Evolutionary conservation across 352 stramenopile species (phyloP).

Genomic region (Phytophthora crassamura): DNA sequence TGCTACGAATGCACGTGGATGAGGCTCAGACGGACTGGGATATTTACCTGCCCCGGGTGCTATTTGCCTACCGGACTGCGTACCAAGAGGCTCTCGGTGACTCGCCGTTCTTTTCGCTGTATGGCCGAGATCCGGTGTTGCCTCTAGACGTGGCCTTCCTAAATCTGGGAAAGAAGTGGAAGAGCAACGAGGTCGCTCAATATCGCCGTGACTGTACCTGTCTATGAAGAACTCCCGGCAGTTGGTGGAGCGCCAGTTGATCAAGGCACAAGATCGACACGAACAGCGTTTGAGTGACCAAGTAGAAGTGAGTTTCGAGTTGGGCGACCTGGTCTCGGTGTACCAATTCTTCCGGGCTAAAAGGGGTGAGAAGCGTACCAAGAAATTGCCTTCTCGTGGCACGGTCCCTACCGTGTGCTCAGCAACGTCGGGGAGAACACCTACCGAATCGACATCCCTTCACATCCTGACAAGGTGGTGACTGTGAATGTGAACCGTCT

Average conservation of each 20-base stretch:
- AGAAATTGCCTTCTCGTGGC: slow-evolving; percentile 8
- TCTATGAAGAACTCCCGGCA: background rate
- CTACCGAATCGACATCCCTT: background rate
- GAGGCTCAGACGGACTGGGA: slow-evolving; percentile 4
- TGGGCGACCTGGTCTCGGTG: background rate
- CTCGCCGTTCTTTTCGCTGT: background rate
- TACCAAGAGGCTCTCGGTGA: background rate
- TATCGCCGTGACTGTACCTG: background rate
- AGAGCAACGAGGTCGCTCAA: background rate
- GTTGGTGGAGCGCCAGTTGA: background rate
- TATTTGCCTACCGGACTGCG: background rate
- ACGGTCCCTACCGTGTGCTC: background rate
- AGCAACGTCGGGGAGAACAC: background rate
- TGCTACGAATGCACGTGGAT: background rate
- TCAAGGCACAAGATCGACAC: background rate
- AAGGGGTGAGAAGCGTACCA: background rate
- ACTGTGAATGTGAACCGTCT: slow-evolving; percentile 12
- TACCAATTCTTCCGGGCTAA: background rate
- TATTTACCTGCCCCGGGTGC: background rate
- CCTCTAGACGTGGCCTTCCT: background rate
- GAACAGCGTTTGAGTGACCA: background rate
- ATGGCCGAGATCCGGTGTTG: too few relatives aligned
- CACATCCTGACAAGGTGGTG: background rate
- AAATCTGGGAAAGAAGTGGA: background rate
- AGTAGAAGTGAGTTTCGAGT: background rate